These are phyloP conservation scores for Kodamaea ohmeri DNA, from an alignment of 1,139 yeast genomes.

Conservation along the genomic window DNA sequence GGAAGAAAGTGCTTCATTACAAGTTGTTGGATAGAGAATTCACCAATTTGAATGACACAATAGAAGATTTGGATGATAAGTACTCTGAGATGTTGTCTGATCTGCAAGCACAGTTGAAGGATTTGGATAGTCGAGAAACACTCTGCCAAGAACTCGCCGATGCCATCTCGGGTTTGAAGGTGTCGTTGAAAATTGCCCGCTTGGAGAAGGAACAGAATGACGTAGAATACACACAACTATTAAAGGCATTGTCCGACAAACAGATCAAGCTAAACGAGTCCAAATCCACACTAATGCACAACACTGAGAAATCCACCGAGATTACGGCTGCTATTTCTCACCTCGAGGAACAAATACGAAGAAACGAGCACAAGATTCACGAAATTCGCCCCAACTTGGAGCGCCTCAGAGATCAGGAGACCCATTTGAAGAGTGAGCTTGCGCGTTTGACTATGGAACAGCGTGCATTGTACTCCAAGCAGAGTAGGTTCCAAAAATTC, in stretches of 20 bases:
- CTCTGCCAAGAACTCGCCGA: slow-evolving; percentile 47
- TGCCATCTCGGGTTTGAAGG: slow-evolving; percentile 41
- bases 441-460: slow-evolving; percentile 51
- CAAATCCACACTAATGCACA: slow-evolving; percentile 16
- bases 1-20: slow-evolving; percentile 71
- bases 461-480: slow-evolving; percentile 67
- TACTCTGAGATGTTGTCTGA: slow-evolving; percentile 51
- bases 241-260: slow-evolving; percentile 40
- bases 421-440: slow-evolving; percentile 37
- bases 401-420: slow-evolving; percentile 41
- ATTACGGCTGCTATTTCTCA: slow-evolving; percentile 18
- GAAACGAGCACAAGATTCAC: slow-evolving; percentile 24
- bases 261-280: slow-evolving; percentile 38
- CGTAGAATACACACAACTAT: slow-evolving; percentile 47
- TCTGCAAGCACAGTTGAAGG: slow-evolving; percentile 42
- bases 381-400: slow-evolving; percentile 43
- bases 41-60: slow-evolving; percentile 54
- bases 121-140: slow-evolving; percentile 48
- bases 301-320: slow-evolving; percentile 19
- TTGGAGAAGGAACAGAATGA: slow-evolving; percentile 54
- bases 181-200: slow-evolving; percentile 36
- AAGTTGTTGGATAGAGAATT: slow-evolving; percentile 77
- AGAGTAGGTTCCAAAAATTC: slow-evolving; percentile 67
- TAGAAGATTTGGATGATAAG: slow-evolving; percentile 60
- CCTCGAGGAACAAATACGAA: slow-evolving; percentile 19